Conservation (phyloP, 768 basidiomycete species). For the Melanogaster broomeanus region DNA sequence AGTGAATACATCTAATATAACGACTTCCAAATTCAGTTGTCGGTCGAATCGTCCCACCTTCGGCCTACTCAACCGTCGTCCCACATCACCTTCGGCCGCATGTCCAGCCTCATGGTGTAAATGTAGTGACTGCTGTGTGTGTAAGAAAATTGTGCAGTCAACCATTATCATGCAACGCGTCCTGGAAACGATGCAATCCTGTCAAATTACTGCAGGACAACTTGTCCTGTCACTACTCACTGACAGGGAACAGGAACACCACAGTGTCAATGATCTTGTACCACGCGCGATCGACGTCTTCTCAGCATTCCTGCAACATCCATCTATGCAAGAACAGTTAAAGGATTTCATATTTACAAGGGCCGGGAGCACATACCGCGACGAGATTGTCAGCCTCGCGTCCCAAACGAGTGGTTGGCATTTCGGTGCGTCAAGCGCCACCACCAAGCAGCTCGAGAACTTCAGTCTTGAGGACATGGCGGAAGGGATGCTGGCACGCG, state of each 20-base stretch:
- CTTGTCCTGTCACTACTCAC: no score
- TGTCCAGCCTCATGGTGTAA: background rate
- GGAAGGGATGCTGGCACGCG: background rate
- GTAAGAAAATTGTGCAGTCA: background rate
- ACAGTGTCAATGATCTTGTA: background rate
- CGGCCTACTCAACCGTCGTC: no score
- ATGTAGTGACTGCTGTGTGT: background rate
- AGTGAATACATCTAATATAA: background rate
- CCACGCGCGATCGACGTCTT: background rate
- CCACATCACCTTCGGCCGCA: background rate
- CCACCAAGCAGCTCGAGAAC: slow-evolving; percentile 6
- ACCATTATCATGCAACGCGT: background rate
- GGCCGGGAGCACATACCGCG: background rate
- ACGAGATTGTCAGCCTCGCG: slow-evolving; percentile 1
- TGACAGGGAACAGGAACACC: no score
- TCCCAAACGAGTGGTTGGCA: slow-evolving; percentile 8
- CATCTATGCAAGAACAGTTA: background rate
- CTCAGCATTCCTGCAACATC: background rate
- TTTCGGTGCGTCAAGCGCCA: slow-evolving; percentile 2
- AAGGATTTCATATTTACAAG: background rate
- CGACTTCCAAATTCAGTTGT: background rate
- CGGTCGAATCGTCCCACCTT: no score
- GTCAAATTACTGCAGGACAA: no score
- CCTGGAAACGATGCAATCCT: no score
- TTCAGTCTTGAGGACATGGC: slow-evolving; percentile 17